phyloP scores from a whole-genome alignment of 495 filamentous ascomycete species.

The Alectoria sarmentosa region DNA sequence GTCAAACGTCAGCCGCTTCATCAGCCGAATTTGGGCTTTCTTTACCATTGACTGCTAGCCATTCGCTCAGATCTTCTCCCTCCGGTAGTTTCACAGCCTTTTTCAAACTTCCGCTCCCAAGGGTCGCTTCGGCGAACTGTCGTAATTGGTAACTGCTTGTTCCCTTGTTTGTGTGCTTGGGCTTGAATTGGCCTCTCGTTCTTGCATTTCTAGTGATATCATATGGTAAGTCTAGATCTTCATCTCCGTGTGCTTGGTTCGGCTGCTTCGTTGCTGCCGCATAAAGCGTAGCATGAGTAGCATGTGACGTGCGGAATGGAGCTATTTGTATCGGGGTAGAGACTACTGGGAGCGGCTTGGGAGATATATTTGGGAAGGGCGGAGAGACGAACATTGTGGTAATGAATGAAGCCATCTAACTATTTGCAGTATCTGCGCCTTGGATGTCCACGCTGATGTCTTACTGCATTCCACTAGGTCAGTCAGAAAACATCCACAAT shows the following conservation, averaged over 20 bases:
- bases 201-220: slow-evolving; percentile 67
- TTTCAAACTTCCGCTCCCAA: slow-evolving; percentile 87
- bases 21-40: not conserved
- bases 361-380: slow-evolving; percentile 32
- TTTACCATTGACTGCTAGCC: slow-evolving; percentile 92
- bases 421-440: not conserved
- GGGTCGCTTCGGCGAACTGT: slow-evolving; percentile 95
- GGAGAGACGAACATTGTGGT: slow-evolving; percentile 60
- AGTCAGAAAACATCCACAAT: slow-evolving; percentile 7
- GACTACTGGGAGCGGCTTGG: slow-evolving; percentile 31
- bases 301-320: not conserved
- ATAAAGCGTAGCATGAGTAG: not conserved
- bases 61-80: slow-evolving; percentile 94
- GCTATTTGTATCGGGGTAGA: slow-evolving; percentile 21
- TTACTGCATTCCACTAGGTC: slow-evolving; percentile 18
- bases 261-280: not conserved
- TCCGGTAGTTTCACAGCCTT: slow-evolving; percentile 97
- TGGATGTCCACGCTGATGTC: not conserved
- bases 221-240: slow-evolving; percentile 34
- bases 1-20: not conserved
- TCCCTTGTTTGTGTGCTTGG: slow-evolving; percentile 77
- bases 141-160: slow-evolving; percentile 92
- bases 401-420: slow-evolving; percentile 57
- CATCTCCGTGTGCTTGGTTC: slow-evolving; percentile 1
- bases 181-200: slow-evolving; percentile 84